Conservation (phyloP, 768 basidiomycete species). For the Russula griseocarnosa region DNA sequence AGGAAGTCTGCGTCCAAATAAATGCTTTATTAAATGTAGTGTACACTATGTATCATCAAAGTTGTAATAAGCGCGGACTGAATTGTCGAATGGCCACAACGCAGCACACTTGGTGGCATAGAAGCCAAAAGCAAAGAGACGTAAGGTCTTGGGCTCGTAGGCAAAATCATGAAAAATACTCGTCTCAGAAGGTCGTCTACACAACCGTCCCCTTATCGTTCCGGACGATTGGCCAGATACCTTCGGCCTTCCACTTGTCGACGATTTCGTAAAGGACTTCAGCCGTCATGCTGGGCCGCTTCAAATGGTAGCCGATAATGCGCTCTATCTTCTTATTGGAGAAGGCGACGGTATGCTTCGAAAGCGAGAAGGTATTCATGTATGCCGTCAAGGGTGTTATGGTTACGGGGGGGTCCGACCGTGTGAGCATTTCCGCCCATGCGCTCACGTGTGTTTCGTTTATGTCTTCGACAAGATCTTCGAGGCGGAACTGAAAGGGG, state of each 20-base stretch:
- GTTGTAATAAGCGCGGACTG: slow-evolving; percentile 11
- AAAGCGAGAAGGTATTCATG: slow-evolving; percentile 68
- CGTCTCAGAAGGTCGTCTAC: slow-evolving; percentile 16
- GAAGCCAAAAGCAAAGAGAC: slow-evolving; percentile 12
- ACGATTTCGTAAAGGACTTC: slow-evolving; percentile 65
- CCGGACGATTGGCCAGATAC: slow-evolving; percentile 41
- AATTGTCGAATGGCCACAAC: slow-evolving; percentile 3
- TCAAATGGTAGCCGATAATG: slow-evolving; percentile 64
- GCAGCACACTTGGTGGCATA: background rate
- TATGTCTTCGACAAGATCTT: slow-evolving; percentile 75
- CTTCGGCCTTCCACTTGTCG: slow-evolving; percentile 77
- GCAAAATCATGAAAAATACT: slow-evolving; percentile 23
- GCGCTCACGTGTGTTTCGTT: slow-evolving; percentile 78
- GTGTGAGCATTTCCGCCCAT: slow-evolving; percentile 78
- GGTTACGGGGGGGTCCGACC: slow-evolving; percentile 63
- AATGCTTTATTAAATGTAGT: slow-evolving; percentile 23
- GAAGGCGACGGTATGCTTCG: slow-evolving; percentile 65
- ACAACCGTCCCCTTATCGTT: slow-evolving; percentile 6
- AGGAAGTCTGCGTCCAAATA: slow-evolving; percentile 8
- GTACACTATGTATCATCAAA: slow-evolving; percentile 22
- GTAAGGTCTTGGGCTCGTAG: slow-evolving; percentile 14
- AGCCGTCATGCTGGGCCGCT: slow-evolving; percentile 56
- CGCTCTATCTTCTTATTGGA: slow-evolving; percentile 70
- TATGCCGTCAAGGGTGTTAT: slow-evolving; percentile 74
- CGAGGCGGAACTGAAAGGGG: slow-evolving; percentile 49